Evolutionary conservation across 768 basidiomycete species (phyloP).

Genomic region (Lentinula detonsa): DNA sequence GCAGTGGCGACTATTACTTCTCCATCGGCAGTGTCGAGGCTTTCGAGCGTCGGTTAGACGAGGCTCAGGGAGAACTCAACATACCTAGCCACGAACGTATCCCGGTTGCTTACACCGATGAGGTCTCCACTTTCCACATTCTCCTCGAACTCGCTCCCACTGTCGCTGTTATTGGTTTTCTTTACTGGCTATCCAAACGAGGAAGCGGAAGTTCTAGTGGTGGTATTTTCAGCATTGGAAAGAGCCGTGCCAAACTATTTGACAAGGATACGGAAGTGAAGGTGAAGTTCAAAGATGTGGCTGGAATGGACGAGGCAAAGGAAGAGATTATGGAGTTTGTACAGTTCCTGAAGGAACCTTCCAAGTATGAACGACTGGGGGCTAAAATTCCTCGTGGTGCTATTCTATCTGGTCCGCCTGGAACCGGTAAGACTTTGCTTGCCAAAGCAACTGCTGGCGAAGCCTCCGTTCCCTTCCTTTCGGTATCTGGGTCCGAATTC

Average conservation of each 20-base stretch:
- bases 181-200: conserved; percentile 84
- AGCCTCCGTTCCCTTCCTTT: conserved; percentile 95
- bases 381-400: conserved; percentile 97
- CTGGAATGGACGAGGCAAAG: conserved; percentile 99
- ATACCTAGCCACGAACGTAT: conserved; percentile 92
- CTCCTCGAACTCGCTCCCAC: conserved; percentile 94
- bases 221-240: conserved; percentile 96
- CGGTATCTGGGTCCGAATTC: conserved; percentile 98
- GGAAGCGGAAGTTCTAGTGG: conserved; percentile 63
- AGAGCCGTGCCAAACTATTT: conserved; percentile 90
- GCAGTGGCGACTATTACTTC: conserved; percentile 77
- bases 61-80: conserved; percentile 87
- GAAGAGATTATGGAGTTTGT: conserved; percentile 99
- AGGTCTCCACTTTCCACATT: conserved; percentile 79
- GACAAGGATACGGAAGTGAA: conserved; percentile 95
- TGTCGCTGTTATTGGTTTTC: conserved; percentile 80
- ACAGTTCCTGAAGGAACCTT: conserved; percentile 95
- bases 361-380: conserved; percentile 91
- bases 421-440: conserved; percentile 96
- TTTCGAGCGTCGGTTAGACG: conserved; percentile 92
- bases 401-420: conserved; percentile 92
- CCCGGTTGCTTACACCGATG: conserved; percentile 95
- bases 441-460: conserved; percentile 99
- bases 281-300: conserved; percentile 93
- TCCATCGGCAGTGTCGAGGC: conserved; percentile 96